Base-by-base conservation (phyloP, 352 stramenopile genomes). In the Pythium aristosporum region DNA sequence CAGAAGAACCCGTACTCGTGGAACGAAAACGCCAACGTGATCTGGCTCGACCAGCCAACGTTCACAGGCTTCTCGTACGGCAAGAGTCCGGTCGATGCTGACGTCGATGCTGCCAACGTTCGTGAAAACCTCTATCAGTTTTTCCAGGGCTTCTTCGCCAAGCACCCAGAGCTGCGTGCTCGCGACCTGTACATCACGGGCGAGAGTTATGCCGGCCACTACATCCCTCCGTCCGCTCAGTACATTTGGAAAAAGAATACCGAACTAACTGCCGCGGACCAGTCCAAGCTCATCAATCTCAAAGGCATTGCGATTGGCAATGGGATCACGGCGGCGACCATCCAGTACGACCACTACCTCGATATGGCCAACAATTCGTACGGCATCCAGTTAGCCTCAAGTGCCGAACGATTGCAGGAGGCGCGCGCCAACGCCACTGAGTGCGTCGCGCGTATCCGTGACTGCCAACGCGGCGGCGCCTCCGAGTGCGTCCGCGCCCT, bases 261-360 rank as follows among this genome's bases (percentile, higher is more conserved):
- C 13, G 23, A 73, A 46, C 39, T 46, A 4, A 46, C 39, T 11
- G 36, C 48, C 37, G 57, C 72, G 20, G 71, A 80, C 39, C 75
- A 76, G 36, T 65, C 63, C 64, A 20, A 74, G 55, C 18, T 23
- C 53, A 76, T 88, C 61, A 79, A 83, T 42, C 60, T 94, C 44
- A 60, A 73, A 15, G 81, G 82, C 13, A 80, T 94, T 50, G 77
- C 79, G 5, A 75, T 94, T 34, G 85, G 85, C 52, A 94, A 94
- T 56, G 85, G 85, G 10, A 55, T 92, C 28, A 94, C 84, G 5
- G 43, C 61, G 43, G 39, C 61, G 23, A 50, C 77, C 5, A 69
- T 82, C 32, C 68, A 81, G 69, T 68, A 76, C 36, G 16, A 52
- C 8, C 66, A 85, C 52, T 62, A 61, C 36, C 41, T 61, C 13